Evolutionary conservation across 495 filamentous ascomycete genomes (phyloP), one percentile per base, ranked within the genome.

Genomic region (Penicillium samsonianum): DNA sequence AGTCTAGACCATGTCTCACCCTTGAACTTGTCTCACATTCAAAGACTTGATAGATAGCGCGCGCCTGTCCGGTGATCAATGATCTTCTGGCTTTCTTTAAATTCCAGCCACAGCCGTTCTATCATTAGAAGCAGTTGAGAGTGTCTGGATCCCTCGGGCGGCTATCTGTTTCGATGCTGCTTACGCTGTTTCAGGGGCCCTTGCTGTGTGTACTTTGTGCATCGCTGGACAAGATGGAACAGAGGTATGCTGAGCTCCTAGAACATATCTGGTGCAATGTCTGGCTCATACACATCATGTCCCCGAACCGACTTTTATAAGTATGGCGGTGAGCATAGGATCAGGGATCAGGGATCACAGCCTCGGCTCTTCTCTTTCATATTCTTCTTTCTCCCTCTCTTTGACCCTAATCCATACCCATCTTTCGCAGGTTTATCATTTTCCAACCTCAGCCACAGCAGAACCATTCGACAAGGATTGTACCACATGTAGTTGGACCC

Each of bases 1-100:
- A 30, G 31, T 55, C 43, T 47, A 55, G 33, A 28, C 43, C 53
- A 20, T 55, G 43, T 55, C 31, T 47, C 53, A 55, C 31, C 22
- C 8, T 37, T 11, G 22, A 45, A 55, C 16, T 12, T 38, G 53
- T 55, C 31, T 26, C 31, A 47, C 16, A 46, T 47, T 25, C 44
- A 55, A 37, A 25, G 20, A 54, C 16, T 55, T 12, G 42, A 46
- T 55, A 28, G 16, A 17, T 26, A 54, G 17, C 26, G 45, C 28
- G 17, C 23, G 14, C 23, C 49, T 20, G 49, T n/a, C 7, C 9
- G 41, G 28, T 28, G 19, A 54, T 54, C 51, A 25, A 16, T 22
- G 40, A 33, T 26, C 14, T 10, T 35, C n/a, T n/a, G 23, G 26
- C 49, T 40, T 38, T 51, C 11, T 20, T 37, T 6, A 19, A 46